Evolutionary conservation across 768 basidiomycete genomes (phyloP).

Genomic region (Amanita rubescens): DNA sequence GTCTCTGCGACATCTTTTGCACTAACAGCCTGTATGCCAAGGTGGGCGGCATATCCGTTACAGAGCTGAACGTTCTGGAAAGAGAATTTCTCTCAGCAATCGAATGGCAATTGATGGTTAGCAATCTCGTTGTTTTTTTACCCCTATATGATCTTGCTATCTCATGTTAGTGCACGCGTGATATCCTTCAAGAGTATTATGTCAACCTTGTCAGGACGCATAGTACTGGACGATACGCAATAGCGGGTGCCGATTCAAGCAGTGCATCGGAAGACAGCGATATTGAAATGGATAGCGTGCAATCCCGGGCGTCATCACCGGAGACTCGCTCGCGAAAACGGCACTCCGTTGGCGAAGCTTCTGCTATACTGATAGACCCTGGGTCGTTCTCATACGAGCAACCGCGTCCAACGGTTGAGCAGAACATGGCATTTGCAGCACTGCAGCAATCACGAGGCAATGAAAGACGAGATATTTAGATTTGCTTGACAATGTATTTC

Average conservation of each 20-base stretch:
- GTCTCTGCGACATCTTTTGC: conserved; percentile 92
- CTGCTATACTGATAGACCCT: conserved; percentile 37
- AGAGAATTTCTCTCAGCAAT: conserved; percentile 87
- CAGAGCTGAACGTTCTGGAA: conserved; percentile 92
- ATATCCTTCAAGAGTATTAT: conserved; percentile 90
- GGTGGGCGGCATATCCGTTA: conserved; percentile 89
- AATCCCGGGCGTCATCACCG: conserved; percentile 49
- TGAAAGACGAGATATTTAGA: neutral
- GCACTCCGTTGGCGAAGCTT: conserved; percentile 26
- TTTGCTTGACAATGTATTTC: neutral
- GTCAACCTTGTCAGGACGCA: conserved; percentile 87
- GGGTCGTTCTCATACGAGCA: conserved; percentile 31
- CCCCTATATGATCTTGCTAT: conserved; percentile 14
- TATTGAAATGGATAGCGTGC: conserved; percentile 44
- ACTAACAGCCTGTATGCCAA: conserved; percentile 92
- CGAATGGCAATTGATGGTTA: conserved; percentile 92
- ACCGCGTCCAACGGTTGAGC: conserved; percentile 64
- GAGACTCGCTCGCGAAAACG: conserved; percentile 20
- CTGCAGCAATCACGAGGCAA: conserved; percentile 19
- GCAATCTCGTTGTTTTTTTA: conserved; percentile 23
- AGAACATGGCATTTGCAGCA: conserved; percentile 79
- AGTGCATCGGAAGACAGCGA: conserved; percentile 46
- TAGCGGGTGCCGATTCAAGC: conserved; percentile 37
- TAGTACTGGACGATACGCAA: conserved; percentile 49
- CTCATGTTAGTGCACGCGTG: conserved; percentile 73